phyloP scores from a whole-genome alignment of 495 filamentous ascomycete species.

The Jackrogersella multiformis region DNA sequence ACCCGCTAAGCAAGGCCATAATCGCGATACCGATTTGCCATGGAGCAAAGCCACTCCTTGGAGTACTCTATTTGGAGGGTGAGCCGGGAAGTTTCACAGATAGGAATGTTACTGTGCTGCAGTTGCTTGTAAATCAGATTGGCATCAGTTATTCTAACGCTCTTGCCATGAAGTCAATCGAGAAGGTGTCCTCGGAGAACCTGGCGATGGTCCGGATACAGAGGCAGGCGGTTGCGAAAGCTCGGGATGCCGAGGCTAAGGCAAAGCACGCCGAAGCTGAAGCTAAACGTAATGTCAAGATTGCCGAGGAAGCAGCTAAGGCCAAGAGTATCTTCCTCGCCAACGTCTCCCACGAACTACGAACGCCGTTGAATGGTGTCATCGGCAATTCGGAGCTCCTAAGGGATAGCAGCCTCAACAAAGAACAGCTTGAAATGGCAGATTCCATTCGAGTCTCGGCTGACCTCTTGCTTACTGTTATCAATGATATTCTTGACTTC shows the following conservation, averaged over 20 bases:
- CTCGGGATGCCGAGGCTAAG: conserved; percentile 81
- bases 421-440: conserved; percentile 89
- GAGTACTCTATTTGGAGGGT: conserved; percentile 86
- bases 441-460: conserved; percentile 91
- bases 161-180: conserved; percentile 79
- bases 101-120: conserved; percentile 83
- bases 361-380: conserved; percentile 87
- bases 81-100: conserved; percentile 87
- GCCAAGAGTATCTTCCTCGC: conserved; percentile 93
- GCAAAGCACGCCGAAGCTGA: conserved; percentile 83
- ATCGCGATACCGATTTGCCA: conserved; percentile 89
- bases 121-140: conserved; percentile 88
- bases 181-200: conserved; percentile 82
- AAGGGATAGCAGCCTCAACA: conserved; percentile 76
- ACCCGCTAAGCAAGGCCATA: conserved; percentile 76
- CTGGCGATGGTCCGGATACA: conserved; percentile 88
- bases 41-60: conserved; percentile 75
- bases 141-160: conserved; percentile 90
- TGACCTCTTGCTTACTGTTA: conserved; percentile 88
- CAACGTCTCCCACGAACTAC: conserved; percentile 88
- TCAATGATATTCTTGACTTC: conserved; percentile 95
- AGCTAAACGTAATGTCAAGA: conserved; percentile 84
- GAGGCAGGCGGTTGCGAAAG: conserved; percentile 80
- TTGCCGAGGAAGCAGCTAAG: conserved; percentile 90
- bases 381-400: conserved; percentile 91